These are phyloP conservation scores for Geranomyces michiganensis DNA, from an alignment of 192 early-diverging fungal species.

Conservation along the genomic window DNA sequence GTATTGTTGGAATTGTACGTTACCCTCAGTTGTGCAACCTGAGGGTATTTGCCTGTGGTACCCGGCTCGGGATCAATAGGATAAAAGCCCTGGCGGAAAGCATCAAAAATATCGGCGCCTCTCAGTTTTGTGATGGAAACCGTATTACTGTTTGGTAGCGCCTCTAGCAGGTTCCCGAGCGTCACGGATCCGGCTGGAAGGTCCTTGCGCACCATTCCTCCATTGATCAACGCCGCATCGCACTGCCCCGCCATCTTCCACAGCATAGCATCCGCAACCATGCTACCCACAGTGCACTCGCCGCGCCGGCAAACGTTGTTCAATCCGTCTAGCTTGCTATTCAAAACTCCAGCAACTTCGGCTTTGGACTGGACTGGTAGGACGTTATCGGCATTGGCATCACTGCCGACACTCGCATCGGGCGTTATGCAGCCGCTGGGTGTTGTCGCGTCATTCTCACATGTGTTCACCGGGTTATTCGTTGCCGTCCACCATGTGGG, in stretches of 20 bases:
- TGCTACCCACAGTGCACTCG: constrained; percentile 14
- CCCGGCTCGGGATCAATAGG: background rate
- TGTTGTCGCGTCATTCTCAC: constrained; percentile 15
- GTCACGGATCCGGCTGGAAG: background rate
- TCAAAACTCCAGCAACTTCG: background rate
- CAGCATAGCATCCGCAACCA: constrained; percentile 21
- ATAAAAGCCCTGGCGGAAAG: constrained; percentile 14
- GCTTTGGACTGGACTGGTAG: background rate
- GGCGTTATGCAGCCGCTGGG: constrained; percentile 6
- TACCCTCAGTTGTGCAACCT: constrained; percentile 5
- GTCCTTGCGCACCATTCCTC: background rate
- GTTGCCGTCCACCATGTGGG: constrained; percentile 3
- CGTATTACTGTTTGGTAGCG: constrained; percentile 18
- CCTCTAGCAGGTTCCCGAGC: too few relatives aligned
- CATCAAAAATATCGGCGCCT: constrained; percentile 26
- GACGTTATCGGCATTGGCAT: background rate
- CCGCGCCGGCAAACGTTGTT: background rate
- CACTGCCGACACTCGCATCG: constrained; percentile 1
- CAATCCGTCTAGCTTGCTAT: background rate
- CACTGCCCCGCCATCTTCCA: constrained; percentile 24
- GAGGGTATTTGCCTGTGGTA: constrained; percentile 19
- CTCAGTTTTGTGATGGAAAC: constrained; percentile 12
- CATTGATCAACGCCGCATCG: constrained; percentile 26
- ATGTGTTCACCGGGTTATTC: constrained; percentile 4
- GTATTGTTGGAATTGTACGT: constrained; percentile 11